Evolutionary conservation across 2,329 filamentous ascomycete species (phyloP), one percentile per base, ranked within the genome.

Genomic region (Mycocentrospora acerina): DNA sequence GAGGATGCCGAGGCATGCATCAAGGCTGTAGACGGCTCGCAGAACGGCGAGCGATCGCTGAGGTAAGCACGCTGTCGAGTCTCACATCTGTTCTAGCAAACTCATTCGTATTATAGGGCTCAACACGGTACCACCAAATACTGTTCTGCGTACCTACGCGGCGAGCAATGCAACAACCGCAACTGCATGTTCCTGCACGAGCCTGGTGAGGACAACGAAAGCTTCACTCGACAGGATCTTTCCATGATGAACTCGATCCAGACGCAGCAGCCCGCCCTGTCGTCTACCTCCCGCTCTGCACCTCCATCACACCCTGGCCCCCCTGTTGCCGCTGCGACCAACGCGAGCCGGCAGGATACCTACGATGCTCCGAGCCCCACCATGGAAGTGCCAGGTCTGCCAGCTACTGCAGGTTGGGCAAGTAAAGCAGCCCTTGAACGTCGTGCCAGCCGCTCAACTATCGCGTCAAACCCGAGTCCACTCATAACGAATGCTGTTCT

Each of bases 101-200:
- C 57, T 65, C 8, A 63, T 39, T 12, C 19, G 2, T 28, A 13
- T 18, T 37, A 29, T 40, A 80, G 82, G 53, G 82, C 82, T 10
- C 82, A 85, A 63, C 85, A 84, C 51, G 93, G 93, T 16, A 98
- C 93, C 1, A 98, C 93, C 4, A 98, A 98, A 66, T 98, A 98
- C 68, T 98, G 93, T 67, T 98, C 93, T 0, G 91, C 93, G 4
- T 98, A 94, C 75, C 77, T 98, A 13, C 86, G 94, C 41, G 90
- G 94, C 53, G 93, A 98, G 68, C 86, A 85, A 51, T 98, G 93
- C 69, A 90, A 88, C 40, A 98, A 98, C 60, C 83, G 90, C 35
- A 91, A 93, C 48, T 98, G 93, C 74, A 98, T 96, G 81, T 98
- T 98, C 67, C 71, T 98, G 34, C 93, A 98, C 62, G 94, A 98